Conservation (phyloP, 257 asterid genomes). For the Forsythia suspensa region DNA sequence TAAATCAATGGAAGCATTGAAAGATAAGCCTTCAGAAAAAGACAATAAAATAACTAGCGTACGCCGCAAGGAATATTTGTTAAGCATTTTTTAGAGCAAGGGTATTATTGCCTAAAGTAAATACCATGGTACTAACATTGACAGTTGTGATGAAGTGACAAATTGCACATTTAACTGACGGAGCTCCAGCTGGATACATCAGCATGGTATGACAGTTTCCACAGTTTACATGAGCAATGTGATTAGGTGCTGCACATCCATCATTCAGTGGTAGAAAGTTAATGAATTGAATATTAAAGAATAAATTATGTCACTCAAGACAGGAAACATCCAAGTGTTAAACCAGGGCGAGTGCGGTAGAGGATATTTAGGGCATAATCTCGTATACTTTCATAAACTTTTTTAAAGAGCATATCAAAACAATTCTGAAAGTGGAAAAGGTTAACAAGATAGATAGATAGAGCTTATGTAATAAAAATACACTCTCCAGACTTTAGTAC, state of each 20-base stretch:
- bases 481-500: conserved; percentile 33
- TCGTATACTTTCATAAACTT: not conserved
- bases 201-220: conserved; percentile 84
- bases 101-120: not conserved
- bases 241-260: conserved; percentile 52
- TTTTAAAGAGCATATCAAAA: not conserved
- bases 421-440: not conserved
- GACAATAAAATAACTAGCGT: not conserved
- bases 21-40: not conserved
- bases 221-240: conserved; percentile 79
- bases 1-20: not conserved
- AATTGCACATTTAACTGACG: not conserved
- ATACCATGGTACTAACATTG: not conserved
- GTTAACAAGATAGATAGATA: not conserved
- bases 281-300: not conserved
- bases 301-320: not conserved
- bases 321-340: not conserved
- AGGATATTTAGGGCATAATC: not conserved
- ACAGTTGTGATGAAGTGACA: not conserved
- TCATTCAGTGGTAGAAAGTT: conserved; percentile 18
- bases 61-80: not conserved
- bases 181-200: conserved; percentile 29
- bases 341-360: not conserved
- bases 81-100: too few relatives aligned
- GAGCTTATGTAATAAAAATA: not conserved